These are phyloP conservation scores for Naganishia vishniacii DNA, from an alignment of 768 basidiomycete genomes.

Conservation along the genomic window DNA sequence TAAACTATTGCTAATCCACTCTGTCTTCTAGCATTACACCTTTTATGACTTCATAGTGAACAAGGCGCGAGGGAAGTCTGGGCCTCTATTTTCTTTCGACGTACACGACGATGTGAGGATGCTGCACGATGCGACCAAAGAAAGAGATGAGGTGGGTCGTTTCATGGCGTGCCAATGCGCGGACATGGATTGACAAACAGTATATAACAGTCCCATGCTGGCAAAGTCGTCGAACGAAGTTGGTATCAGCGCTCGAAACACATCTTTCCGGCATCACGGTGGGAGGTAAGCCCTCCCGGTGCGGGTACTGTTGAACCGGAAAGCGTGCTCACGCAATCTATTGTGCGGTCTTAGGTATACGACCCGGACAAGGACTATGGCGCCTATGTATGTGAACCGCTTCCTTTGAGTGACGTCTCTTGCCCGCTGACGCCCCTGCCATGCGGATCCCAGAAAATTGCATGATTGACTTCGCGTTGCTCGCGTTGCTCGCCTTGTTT, in stretches of 20 bases:
- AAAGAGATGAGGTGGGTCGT: slow-evolving; percentile 89
- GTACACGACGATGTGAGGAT: slow-evolving; percentile 97
- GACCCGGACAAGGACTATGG: slow-evolving; percentile 92
- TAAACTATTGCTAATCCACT: neutral
- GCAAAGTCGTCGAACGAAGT: slow-evolving; percentile 92
- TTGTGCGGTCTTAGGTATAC: slow-evolving; percentile 59
- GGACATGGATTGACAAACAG: neutral
- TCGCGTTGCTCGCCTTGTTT: slow-evolving; percentile 65
- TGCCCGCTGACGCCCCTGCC: too few species aligned
- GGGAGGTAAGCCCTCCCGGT: slow-evolving; percentile 61
- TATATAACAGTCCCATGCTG: slow-evolving; percentile 63
- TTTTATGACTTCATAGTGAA: slow-evolving; percentile 99
- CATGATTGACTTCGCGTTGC: neutral
- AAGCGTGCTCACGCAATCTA: neutral
- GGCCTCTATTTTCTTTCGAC: slow-evolving; percentile 96
- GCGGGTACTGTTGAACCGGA: slow-evolving; percentile 10
- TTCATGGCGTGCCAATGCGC: neutral
- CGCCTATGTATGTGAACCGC: slow-evolving; percentile 67
- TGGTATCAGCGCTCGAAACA: slow-evolving; percentile 96
- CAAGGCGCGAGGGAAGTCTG: slow-evolving; percentile 96
- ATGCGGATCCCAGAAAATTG: neutral
- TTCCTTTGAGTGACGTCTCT: too few species aligned
- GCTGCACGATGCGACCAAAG: slow-evolving; percentile 85
- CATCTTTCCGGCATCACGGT: slow-evolving; percentile 91
- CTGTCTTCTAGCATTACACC: slow-evolving; percentile 69